These are phyloP conservation scores for Fragilaria crotonensis DNA, from an alignment of 108 stramenopile species.

Conservation along the genomic window DNA sequence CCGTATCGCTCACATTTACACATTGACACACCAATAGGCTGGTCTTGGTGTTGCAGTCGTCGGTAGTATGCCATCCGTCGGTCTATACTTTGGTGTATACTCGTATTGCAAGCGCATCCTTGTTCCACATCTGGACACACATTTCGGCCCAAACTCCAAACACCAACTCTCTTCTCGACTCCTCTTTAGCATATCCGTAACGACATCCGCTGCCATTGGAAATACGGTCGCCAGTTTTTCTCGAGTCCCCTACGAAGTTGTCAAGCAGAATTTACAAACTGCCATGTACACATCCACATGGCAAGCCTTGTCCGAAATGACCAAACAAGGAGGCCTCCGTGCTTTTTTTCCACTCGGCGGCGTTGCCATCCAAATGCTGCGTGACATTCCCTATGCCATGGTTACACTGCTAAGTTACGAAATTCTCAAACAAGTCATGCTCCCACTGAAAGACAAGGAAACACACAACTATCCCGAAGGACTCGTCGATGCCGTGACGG, in stretches of 20 bases:
- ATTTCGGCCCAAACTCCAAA: too few relatives aligned
- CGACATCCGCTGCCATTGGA: constrained; percentile 78
- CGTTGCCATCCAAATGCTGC: constrained; percentile 81
- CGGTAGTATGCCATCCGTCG: constrained; percentile 82
- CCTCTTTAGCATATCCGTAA: constrained; percentile 47
- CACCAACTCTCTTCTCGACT: too few relatives aligned
- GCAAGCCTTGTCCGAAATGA: constrained; percentile 58
- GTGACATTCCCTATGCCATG: constrained; percentile 96
- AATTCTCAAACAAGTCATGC: constrained; percentile 58
- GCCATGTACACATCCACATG: constrained; percentile 63
- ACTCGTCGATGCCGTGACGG: constrained; percentile 81
- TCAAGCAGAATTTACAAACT: constrained; percentile 92
- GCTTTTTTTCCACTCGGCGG: constrained; percentile 86
- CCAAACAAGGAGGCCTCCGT: constrained; percentile 48
- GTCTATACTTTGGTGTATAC: constrained; percentile 88
- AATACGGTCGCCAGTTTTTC: constrained; percentile 88
- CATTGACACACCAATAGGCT: constrained; percentile 20
- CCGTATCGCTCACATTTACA: too few relatives aligned
- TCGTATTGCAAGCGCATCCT: constrained; percentile 69
- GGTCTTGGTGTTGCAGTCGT: constrained; percentile 75
- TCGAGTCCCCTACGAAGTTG: constrained; percentile 94
- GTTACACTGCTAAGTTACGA: constrained; percentile 90
- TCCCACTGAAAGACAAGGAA: constrained; percentile 7
- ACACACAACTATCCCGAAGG: constrained; percentile 22
- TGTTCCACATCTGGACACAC: constrained; percentile 20